Percentiles rank a stretch among this genome's conserved stretches.
Conservation (phyloP, 306 rosid genomes). For the Quercus variabilis region DNA sequence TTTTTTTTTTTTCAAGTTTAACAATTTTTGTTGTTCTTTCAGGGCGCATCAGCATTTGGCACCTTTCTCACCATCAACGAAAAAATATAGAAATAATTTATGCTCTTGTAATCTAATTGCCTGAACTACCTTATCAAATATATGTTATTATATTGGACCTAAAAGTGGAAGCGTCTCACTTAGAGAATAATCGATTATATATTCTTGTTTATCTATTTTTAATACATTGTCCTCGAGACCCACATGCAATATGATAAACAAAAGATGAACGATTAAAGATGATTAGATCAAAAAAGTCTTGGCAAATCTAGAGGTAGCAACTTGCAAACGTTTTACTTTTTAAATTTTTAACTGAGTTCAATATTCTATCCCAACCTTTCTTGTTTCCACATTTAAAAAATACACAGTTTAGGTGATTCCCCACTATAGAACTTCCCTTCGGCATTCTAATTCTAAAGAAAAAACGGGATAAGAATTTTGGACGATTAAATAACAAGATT, state of each 20-base stretch:
- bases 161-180: conserved; percentile 29
- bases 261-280: conserved; percentile 19
- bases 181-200: conserved; percentile 8
- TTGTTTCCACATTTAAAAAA: not conserved
- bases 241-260: conserved; percentile 36
- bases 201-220: conserved; percentile 6
- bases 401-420: conserved; percentile 38
- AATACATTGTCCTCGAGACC: conserved; percentile 30
- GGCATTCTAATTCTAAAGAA: conserved; percentile 28
- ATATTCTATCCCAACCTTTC: conserved; percentile 1
- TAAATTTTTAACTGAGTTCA: conserved; percentile 10
- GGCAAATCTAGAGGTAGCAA: conserved; percentile 52
- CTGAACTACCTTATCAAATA: conserved; percentile 2
- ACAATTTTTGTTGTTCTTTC: conserved; percentile 16
- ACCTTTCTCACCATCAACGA: conserved; percentile 18
- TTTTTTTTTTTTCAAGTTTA: not conserved
- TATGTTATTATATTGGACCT: conserved; percentile 7
- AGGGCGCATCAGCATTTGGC: conserved; percentile 37
- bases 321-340: conserved; percentile 35
- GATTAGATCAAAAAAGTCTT: conserved; percentile 44
- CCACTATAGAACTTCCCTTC: conserved; percentile 45
- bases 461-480: conserved; percentile 39
- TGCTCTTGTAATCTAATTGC: not conserved
- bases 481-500: conserved; percentile 24
- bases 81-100: conserved; percentile 10